A percentile compares a stretch with the other conserved stretches of the same genome.
These are phyloP conservation scores for Fagopyrum esculentum DNA, from an alignment of 148 eudicot genomes.

Conservation along the genomic window DNA sequence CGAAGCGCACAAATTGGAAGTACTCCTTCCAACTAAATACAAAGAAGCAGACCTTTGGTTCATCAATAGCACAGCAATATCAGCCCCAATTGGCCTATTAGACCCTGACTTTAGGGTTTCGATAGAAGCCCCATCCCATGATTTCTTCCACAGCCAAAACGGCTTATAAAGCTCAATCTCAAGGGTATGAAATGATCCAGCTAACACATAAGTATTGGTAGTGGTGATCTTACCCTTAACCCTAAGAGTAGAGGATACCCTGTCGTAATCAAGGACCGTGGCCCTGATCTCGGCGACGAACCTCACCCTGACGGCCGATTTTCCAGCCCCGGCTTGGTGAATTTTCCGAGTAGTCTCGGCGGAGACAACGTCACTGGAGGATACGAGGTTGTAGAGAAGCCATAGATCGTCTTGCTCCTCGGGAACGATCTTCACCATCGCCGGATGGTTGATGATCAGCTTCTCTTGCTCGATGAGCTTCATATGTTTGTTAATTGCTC, in stretches of 20 bases:
- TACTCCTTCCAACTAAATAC: constrained; percentile 11
- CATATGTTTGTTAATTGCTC: not conserved
- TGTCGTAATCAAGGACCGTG: constrained; percentile 10
- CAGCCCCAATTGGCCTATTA: constrained; percentile 21
- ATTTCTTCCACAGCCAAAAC: constrained; percentile 17
- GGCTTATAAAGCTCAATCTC: constrained; percentile 19
- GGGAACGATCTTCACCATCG: constrained; percentile 18
- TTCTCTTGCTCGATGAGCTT: constrained; percentile 13
- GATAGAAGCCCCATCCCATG: constrained; percentile 19
- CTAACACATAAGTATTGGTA: not conserved
- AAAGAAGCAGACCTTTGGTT: not conserved
- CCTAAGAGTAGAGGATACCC: not conserved
- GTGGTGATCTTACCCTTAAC: constrained; percentile 12
- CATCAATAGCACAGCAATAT: constrained; percentile 19
- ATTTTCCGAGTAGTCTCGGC: constrained; percentile 15
- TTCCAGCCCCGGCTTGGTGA: constrained; percentile 1
- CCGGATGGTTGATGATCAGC: constrained; percentile 17
- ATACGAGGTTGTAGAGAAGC: constrained; percentile 15
- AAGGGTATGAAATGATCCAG: constrained; percentile 18
- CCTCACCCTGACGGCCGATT: not conserved
- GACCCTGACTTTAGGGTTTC: constrained; percentile 16
- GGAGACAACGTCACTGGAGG: constrained; percentile 7
- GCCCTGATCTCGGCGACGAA: constrained; percentile 9
- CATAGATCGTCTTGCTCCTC: constrained; percentile 25
- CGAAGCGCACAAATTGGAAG: constrained; percentile 3